Base-by-base conservation (phyloP, 768 basidiomycete species). In the Lactifluus piperatus region DNA sequence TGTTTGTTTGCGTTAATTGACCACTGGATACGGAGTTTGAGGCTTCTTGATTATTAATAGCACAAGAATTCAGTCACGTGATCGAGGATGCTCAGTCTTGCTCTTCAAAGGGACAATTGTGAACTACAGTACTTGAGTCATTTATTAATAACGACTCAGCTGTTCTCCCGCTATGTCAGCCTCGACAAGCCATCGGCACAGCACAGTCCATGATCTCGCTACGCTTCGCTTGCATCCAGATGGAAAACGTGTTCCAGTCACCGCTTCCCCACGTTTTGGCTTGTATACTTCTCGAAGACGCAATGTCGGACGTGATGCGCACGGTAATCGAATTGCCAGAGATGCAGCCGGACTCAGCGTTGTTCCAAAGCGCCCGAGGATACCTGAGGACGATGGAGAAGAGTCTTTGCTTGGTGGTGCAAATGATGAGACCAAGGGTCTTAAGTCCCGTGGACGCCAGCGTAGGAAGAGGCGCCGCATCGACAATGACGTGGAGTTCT, bases 181-280 rank as follows among this genome's bases (percentile, higher is more conserved):
- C 30, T 20, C 45, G 6, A 29, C 45, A 13, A 18, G 50, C n/a
- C 29, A 53, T 30, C 67, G 81, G 26, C 70, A 71, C 53, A 82
- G 72, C 60, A 86, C 85, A 0, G 78, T 86, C 20, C 84, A 81
- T 68, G 87, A 88, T 67, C 76, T 81, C 36, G 75, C 85, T 0
- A 76, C 78, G 44, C 79, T 88, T n/a, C 79, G 83, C 34, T 68
- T 89, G 4, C 85, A 82, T 58, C 78, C 80, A 22, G 80, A 86
- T 65, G 86, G 85, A 5, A 76, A 76, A 24, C 81, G 85, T 41
- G 81, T 86, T 4, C 72, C 77, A 45, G 79, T 29, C 7, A 22
- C 10, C 22, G 48, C 44, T 11, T 57, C 46, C 18, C 75, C 57
- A 70, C 67, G 74, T 4, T 62, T 52, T 5, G 80, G 77, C 43